Conservation (phyloP, 1,284 basidiomycete genomes). For the Sporisorium graminicola region DNA sequence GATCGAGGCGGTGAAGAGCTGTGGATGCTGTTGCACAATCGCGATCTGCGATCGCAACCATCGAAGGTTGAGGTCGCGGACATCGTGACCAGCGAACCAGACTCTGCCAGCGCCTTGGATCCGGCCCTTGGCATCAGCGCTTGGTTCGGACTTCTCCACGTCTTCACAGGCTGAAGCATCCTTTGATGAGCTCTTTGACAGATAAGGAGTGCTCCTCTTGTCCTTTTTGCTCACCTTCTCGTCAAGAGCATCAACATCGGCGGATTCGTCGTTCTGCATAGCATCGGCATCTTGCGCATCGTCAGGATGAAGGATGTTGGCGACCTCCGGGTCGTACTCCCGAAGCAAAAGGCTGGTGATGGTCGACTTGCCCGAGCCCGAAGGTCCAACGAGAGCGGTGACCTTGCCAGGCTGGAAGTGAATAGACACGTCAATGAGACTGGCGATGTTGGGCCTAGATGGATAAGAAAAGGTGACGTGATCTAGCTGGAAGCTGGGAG, state of each 20-base stretch:
- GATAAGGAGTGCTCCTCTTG: constrained; percentile 13
- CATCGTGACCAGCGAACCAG: constrained; percentile 66
- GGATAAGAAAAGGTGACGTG: constrained; percentile 67
- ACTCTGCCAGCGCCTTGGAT: constrained; percentile 60
- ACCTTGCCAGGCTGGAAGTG: constrained; percentile 60
- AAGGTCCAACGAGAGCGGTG: constrained; percentile 69
- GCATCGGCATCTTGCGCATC: constrained; percentile 27
- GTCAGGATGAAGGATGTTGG: constrained; percentile 53
- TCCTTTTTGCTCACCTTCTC: constrained; percentile 13
- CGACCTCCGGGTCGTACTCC: constrained; percentile 70
- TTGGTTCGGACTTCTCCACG: constrained; percentile 25
- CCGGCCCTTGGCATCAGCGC: constrained; percentile 23
- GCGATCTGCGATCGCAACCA: constrained; percentile 71
- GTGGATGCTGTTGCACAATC: constrained; percentile 71
- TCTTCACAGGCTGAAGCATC: constrained; percentile 15
- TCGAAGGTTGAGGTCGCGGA: constrained; percentile 69
- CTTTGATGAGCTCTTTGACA: constrained; percentile 9
- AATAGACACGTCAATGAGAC: constrained; percentile 58
- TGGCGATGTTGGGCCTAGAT: constrained; percentile 54
- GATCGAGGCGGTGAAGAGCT: constrained; percentile 65
- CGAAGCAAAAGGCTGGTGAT: constrained; percentile 70
- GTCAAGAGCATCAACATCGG: neutral
- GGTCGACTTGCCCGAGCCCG: constrained; percentile 70
- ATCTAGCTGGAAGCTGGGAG: constrained; percentile 56
- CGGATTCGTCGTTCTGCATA: constrained; percentile 13